Percentiles rank a stretch among this genome's conserved stretches.
Conservation (phyloP, 2,329 filamentous ascomycete species). For the Fusarium austroafricanum region DNA sequence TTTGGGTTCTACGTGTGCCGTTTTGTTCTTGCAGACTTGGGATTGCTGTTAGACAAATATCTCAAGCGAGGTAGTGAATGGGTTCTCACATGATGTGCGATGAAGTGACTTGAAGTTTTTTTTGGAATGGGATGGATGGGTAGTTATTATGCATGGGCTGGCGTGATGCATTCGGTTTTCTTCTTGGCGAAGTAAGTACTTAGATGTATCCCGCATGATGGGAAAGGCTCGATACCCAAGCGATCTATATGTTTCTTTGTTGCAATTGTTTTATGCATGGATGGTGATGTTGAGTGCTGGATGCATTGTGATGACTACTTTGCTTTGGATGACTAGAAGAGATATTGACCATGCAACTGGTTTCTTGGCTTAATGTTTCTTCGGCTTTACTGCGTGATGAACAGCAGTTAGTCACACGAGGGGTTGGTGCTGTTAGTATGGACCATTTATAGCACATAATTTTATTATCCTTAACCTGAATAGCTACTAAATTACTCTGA, state of each 20-base stretch:
- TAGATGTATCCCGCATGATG: slow-evolving; percentile 38
- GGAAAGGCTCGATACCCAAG: slow-evolving; percentile 46
- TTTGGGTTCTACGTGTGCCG: slow-evolving; percentile 97
- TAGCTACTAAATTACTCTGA: no score
- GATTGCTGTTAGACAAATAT: slow-evolving; percentile 91
- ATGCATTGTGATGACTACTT: neutral
- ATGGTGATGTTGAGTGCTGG: neutral
- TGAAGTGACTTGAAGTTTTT: neutral
- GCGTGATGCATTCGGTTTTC: slow-evolving; percentile 38
- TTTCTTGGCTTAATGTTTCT: no score
- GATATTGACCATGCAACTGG: neutral
- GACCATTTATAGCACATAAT: neutral
- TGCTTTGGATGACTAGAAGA: neutral
- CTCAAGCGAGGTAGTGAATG: slow-evolving; percentile 97
- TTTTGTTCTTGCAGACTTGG: slow-evolving; percentile 89
- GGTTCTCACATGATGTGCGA: slow-evolving; percentile 65
- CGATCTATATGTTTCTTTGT: slow-evolving; percentile 43
- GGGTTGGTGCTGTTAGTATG: neutral
- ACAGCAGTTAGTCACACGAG: no score
- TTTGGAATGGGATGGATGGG: slow-evolving; percentile 1
- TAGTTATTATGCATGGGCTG: slow-evolving; percentile 27
- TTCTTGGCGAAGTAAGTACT: slow-evolving; percentile 32
- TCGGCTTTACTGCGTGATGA: no score
- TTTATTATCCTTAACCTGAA: no score
- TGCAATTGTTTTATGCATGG: slow-evolving; percentile 8